Conservation (phyloP, 352 stramenopile genomes). For the Phytophthora lateralis region DNA sequence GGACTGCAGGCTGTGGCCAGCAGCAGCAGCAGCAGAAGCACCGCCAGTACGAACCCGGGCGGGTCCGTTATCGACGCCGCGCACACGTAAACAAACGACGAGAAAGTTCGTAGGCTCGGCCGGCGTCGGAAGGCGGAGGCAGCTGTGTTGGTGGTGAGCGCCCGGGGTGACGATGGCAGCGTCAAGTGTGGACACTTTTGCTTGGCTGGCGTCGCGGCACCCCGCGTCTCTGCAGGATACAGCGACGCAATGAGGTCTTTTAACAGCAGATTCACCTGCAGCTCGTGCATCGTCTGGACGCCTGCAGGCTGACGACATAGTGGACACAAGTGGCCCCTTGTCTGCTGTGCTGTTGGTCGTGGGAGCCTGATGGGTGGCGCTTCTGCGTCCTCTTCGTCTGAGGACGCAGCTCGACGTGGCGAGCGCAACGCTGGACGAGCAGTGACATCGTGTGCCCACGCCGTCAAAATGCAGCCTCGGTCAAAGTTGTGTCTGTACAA, state of each 20-base stretch:
- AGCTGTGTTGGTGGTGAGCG: constrained; percentile 32
- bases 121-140: constrained; percentile 38
- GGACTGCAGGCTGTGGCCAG: constrained; percentile 65
- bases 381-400: constrained; percentile 1
- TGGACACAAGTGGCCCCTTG: constrained; percentile 53
- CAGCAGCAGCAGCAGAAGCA: constrained; percentile 68
- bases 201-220: constrained; percentile 51
- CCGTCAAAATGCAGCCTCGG: constrained; percentile 71
- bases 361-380: neutral
- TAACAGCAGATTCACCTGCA: constrained; percentile 74
- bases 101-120: constrained; percentile 60
- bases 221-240: constrained; percentile 55
- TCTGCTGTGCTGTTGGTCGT: neutral
- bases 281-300: constrained; percentile 29
- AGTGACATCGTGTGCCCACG: constrained; percentile 53
- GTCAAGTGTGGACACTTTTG: constrained; percentile 36
- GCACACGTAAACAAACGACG: constrained; percentile 77
- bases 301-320: constrained; percentile 59
- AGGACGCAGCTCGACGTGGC: constrained; percentile 13
- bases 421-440: constrained; percentile 3
- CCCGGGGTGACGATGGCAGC: constrained; percentile 21
- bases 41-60: constrained; percentile 74
- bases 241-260: constrained; percentile 62
- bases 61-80: constrained; percentile 71
- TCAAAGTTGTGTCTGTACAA: constrained; percentile 81